phyloP scores from a whole-genome alignment of 1,284 basidiomycete species.

The Trichosporon sp. region DNA sequence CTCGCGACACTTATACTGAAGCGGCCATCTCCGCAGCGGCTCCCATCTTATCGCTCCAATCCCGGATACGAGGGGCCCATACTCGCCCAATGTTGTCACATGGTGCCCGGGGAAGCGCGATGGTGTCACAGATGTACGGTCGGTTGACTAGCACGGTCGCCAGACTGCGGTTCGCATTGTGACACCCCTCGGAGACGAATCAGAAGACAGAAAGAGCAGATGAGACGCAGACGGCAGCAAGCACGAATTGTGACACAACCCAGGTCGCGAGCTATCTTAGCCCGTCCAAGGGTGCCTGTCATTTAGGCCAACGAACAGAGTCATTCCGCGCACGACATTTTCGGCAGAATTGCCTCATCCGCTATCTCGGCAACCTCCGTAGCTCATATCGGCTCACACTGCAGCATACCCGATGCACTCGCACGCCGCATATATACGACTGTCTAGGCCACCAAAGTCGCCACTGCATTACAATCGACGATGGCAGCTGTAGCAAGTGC shows the following conservation, averaged over 20 bases:
- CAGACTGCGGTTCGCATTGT: too few relatives aligned
- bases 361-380: background rate
- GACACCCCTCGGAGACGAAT: background rate
- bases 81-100: background rate
- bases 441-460: too few relatives aligned
- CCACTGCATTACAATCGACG: constrained; percentile 9
- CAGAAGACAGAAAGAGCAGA: background rate
- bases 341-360: background rate
- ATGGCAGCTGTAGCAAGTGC: constrained; percentile 4
- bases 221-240: background rate
- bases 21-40: background rate
- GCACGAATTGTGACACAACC: background rate
- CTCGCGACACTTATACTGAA: too few relatives aligned
- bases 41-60: background rate
- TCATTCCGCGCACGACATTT: background rate
- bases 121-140: too few relatives aligned
- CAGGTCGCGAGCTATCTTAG: background rate
- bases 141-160: too few relatives aligned
- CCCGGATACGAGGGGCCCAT: background rate
- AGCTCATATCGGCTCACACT: constrained; percentile 1
- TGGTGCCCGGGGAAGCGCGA: background rate
- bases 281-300: background rate
- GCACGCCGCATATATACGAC: background rate
- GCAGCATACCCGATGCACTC: background rate
- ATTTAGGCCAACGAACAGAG: background rate